Evolutionary conservation across 345 rosid species (phyloP), one percentile per base, ranked within the genome.

Genomic region (Streptanthus diversifolius): DNA sequence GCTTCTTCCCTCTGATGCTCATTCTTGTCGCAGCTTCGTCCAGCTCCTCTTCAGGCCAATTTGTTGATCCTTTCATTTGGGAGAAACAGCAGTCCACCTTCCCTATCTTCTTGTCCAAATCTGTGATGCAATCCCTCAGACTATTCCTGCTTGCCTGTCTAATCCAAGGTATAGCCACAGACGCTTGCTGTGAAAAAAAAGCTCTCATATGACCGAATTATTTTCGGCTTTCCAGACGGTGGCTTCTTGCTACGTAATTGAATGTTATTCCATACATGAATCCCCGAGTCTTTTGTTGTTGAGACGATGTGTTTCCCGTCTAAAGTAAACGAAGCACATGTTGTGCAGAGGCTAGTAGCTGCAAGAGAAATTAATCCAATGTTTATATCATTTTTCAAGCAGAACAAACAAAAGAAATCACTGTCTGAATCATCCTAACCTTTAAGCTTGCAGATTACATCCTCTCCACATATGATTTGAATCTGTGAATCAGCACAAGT

Each of bases 1-100:
- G 66, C 49, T 82, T 84, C 44, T 84, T 84, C 9, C 81, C 74
- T 78, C 81, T 85, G 17, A 78, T 80, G 8, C 80, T 79, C 56
- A 80, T 60, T 29, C 10, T 30, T 37, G 53, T 29, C 55, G 45
- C 53, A 10, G 19, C 24, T 19, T 64, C 76, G 14, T 57, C 72
- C 66, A 91, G 83, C 66, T 83, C 84, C 81, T 91, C 95, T 81
- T 86, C 97, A 0, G 97, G 97, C 97, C 95, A 91, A 3, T 93
- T 91, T 17, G 83, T 85, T 0, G 90, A 72, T 18, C 90, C 91
- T 73, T 77, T 86, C 8, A 79, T 80, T 17, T 73, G 77, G 27
- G 77, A 39, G 49, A 71, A 77, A 41, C 81, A 66, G 13, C 81
- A 58, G 17, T 66, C 77, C 58, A 27, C 47, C 40, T 84, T 68